These are phyloP conservation scores for Lachancea waltii DNA, from an alignment of 805 yeast species.

Conservation along the genomic window DNA sequence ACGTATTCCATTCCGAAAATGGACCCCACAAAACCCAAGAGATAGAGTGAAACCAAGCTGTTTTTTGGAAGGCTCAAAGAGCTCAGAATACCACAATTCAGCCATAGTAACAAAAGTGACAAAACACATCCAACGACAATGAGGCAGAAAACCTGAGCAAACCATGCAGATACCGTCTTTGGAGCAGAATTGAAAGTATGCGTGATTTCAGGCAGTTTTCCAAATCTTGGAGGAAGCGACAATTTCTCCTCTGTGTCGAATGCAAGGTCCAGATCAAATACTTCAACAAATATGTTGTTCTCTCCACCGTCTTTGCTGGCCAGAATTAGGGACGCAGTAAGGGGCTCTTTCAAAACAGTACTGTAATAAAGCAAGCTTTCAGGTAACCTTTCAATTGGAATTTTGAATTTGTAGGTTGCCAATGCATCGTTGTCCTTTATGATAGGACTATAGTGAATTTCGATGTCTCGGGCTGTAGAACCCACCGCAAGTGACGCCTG, in stretches of 20 bases:
- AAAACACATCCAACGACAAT: conserved; percentile 38
- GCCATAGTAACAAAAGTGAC: conserved; percentile 42
- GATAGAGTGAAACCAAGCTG: conserved; percentile 19
- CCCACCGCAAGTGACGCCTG: conserved; percentile 25
- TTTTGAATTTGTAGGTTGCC: conserved; percentile 14
- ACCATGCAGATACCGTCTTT: conserved; percentile 41
- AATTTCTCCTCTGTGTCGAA: conserved; percentile 9
- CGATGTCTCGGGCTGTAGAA: conserved; percentile 20
- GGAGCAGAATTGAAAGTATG: conserved; percentile 57
- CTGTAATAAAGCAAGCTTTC: conserved; percentile 19
- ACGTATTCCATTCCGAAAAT: conserved; percentile 28
- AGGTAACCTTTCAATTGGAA: conserved; percentile 9
- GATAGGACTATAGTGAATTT: conserved; percentile 17
- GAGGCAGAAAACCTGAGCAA: conserved; percentile 48
- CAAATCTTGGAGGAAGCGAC: conserved; percentile 30
- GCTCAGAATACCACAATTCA: conserved; percentile 23
- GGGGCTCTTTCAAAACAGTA: conserved; percentile 11
- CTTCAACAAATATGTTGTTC: conserved; percentile 15
- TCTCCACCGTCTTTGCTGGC: conserved; percentile 12
- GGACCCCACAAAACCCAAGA: conserved; percentile 22
- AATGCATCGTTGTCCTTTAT: conserved; percentile 15
- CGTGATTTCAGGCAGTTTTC: conserved; percentile 51
- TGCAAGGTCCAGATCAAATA: conserved; percentile 18
- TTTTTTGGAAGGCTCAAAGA: conserved; percentile 22
- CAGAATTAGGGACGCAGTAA: conserved; percentile 20